A percentile compares a stretch with the other conserved stretches of the same genome.
These are phyloP conservation scores for Colletotrichum sansevieriae DNA, from an alignment of 2,329 filamentous ascomycete genomes.

Conservation along the genomic window DNA sequence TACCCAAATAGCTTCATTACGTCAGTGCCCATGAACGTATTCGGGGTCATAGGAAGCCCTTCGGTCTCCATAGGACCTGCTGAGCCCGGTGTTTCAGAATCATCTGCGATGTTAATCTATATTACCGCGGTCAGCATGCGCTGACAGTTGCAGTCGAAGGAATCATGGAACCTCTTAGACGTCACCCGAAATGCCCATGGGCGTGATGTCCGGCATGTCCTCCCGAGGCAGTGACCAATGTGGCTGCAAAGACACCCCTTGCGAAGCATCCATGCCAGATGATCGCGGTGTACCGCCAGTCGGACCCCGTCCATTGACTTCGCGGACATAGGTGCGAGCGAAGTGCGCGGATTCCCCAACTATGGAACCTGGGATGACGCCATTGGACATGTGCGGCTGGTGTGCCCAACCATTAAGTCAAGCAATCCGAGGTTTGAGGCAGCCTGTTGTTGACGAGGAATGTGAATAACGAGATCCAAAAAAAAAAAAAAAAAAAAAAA, in stretches of 20 bases:
- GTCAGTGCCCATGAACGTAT: slow-evolving; percentile 43
- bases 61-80: slow-evolving; percentile 40
- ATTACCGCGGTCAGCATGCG: background rate
- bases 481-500: no score
- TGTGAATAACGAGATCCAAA: slow-evolving; percentile 56
- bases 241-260: background rate
- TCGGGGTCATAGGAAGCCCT: background rate
- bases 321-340: slow-evolving; percentile 54
- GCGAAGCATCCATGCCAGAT: background rate
- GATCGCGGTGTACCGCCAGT: background rate
- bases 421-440: slow-evolving; percentile 53
- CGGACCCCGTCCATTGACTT: slow-evolving; percentile 30
- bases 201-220: background rate
- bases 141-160: no score
- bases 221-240: slow-evolving; percentile 13
- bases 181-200: background rate
- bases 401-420: slow-evolving; percentile 56
- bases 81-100: background rate
- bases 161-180: background rate
- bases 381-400: slow-evolving; percentile 53
- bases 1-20: slow-evolving; percentile 47
- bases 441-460: slow-evolving; percentile 49
- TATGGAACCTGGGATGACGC: slow-evolving; percentile 51
- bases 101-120: slow-evolving; percentile 1
- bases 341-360: slow-evolving; percentile 56